These are phyloP conservation scores for Fagopyrum tataricum DNA, from an alignment of 148 eudicot species.

Conservation along the genomic window DNA sequence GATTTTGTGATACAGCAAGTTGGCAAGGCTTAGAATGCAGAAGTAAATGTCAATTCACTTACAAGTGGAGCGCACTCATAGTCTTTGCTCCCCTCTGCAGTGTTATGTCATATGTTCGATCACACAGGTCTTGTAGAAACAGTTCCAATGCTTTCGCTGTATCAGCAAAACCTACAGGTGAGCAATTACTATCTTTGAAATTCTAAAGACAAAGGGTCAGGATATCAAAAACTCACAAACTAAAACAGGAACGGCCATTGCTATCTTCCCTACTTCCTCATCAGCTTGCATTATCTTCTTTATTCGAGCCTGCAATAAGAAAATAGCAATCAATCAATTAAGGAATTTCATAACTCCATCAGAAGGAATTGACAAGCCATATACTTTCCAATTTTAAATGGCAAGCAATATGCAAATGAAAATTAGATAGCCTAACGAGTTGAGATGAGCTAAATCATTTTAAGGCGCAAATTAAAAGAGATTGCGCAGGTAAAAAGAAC, in stretches of 20 bases:
- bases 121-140: conserved; percentile 95
- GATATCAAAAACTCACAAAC: conserved; percentile 55
- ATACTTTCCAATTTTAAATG: neutral
- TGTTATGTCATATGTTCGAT: conserved; percentile 88
- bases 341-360: neutral
- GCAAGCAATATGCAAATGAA: neutral
- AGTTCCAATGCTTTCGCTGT: conserved; percentile 97
- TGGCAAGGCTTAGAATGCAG: neutral
- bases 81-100: conserved; percentile 95
- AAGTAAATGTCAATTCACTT: conserved; percentile 28
- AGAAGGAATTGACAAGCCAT: neutral
- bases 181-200: neutral
- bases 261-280: conserved; percentile 97
- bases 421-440: neutral
- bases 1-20: neutral
- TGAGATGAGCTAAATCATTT: neutral
- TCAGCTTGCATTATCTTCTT: conserved; percentile 99
- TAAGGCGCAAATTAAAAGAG: neutral
- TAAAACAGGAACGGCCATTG: conserved; percentile 96
- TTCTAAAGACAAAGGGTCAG: conserved; percentile 5
- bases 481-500: neutral
- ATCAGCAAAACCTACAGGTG: conserved; percentile 14
- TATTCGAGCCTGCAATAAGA: conserved; percentile 66
- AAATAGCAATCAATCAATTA: neutral
- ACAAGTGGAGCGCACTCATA: conserved; percentile 84